Conservation (phyloP, 2,329 filamentous ascomycete species). For the Colletotrichum liriopes region DNA sequence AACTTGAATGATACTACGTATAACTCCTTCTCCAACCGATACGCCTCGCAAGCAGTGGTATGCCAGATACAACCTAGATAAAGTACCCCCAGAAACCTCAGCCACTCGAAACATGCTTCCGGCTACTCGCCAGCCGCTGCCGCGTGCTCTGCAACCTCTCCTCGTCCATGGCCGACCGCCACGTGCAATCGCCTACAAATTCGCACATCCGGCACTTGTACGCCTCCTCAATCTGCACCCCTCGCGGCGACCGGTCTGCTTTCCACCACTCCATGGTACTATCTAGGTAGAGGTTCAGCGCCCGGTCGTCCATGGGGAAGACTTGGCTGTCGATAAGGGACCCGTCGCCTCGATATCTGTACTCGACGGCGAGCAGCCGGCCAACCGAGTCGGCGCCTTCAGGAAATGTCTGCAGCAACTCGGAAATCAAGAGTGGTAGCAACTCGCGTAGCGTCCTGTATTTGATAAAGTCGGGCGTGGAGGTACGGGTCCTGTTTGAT, state of each 20-base stretch:
- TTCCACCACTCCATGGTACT: slow-evolving; percentile 90
- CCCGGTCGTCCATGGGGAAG: slow-evolving; percentile 76
- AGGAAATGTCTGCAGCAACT: slow-evolving; percentile 69
- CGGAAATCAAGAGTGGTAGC: slow-evolving; percentile 60
- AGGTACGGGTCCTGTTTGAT: slow-evolving; percentile 3
- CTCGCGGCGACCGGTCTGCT: slow-evolving; percentile 79
- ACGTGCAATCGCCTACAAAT: slow-evolving; percentile 84
- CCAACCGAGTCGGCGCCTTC: slow-evolving; percentile 64
- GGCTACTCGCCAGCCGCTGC: slow-evolving; percentile 26
- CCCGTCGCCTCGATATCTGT: slow-evolving; percentile 68
- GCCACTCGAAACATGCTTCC: slow-evolving; percentile 5
- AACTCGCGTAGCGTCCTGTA: slow-evolving; percentile 67
- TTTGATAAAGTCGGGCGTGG: slow-evolving; percentile 56
- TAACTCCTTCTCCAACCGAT: background rate
- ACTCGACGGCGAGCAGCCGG: slow-evolving; percentile 68
- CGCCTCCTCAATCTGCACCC: slow-evolving; percentile 86
- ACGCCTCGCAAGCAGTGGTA: slow-evolving; percentile 11
- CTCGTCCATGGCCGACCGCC: slow-evolving; percentile 80
- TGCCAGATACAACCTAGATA: background rate
- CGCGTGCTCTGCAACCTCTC: slow-evolving; percentile 55
- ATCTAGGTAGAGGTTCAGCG: slow-evolving; percentile 76
- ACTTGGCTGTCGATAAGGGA: slow-evolving; percentile 69
- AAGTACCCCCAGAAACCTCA: background rate
- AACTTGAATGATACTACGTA: background rate
- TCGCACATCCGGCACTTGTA: slow-evolving; percentile 92